Base-by-base conservation (phyloP, 1,284 basidiomycete species). In the Microbotryum lychnidis-dioicae region DNA sequence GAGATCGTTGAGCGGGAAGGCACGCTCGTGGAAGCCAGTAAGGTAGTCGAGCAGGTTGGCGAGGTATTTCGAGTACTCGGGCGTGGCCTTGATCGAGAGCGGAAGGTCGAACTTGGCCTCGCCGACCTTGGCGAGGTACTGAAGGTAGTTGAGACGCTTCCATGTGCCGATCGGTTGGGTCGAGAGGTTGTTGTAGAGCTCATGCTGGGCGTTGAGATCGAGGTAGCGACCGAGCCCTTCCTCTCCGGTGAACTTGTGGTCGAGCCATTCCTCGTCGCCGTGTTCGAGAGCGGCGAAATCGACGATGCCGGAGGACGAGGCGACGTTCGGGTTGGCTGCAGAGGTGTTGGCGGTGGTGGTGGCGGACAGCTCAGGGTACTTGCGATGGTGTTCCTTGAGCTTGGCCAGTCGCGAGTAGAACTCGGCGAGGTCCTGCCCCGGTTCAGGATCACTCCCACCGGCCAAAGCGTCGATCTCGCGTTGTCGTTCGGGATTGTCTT, bases 171-270 rank as follows among this genome's bases (percentile, higher is more conserved):
- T 42, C 37, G 37, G 37, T 42, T 42, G 37, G 8, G 56, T 62
- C 21, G 55, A 61, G 68, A 97, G 76, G 76, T 99, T 99, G 78
- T 86, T 86, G 77, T 89, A 98, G 53, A 86, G 80, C 52, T 87
- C 84, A 73, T 97, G 94, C 64, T 89, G 85, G 56, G 85, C 79
- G 75, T 97, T 91, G 62, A 99, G 76, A 76, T 98, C 96, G 64
- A 98, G 81, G 75, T 94, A 97, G 76, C 89, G 87, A 54, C 96
- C 96, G 66, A 92, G 91, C 45, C 83, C 83, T 75, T 99, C 96
- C 78, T 98, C 94, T 48, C 96, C 96, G 14, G 91, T 92, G 77
- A 97, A 97, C 68, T 93, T 78, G 60, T 89, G 79, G 62, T 90
- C 87, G 60, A 96, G 81, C 53, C 68, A 59, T 42, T 61, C 59